A percentile compares a stretch with the other conserved stretches of the same genome.
phyloP scores from a whole-genome alignment of 257 asterid genomes.

The Scutellaria galericulata region DNA sequence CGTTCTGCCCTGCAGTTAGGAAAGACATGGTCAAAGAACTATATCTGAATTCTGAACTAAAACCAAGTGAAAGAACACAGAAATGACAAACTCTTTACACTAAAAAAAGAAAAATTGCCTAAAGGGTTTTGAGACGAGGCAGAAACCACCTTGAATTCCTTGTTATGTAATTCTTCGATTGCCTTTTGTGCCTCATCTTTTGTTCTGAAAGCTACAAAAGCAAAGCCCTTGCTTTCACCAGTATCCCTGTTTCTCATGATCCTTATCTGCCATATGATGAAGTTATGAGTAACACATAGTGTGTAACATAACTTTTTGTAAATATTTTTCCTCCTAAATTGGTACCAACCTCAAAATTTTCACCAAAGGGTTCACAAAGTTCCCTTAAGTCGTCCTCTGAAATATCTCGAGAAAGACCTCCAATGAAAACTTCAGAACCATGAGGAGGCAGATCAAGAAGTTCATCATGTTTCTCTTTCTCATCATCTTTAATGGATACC shows the following conservation, averaged over 20 bases:
- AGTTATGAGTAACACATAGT: constrained; percentile 29
- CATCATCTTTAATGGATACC: constrained; percentile 46
- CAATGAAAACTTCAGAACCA: constrained; percentile 92
- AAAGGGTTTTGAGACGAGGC: not conserved
- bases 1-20: constrained; percentile 76
- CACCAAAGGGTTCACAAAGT: constrained; percentile 81
- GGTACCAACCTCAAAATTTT: constrained; percentile 70
- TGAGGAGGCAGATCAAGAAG: constrained; percentile 92
- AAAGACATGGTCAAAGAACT: constrained; percentile 32
- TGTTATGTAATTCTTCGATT: constrained; percentile 77
- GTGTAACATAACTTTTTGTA: not conserved
- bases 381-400: constrained; percentile 82
- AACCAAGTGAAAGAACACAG: constrained; percentile 13
- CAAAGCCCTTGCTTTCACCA: constrained; percentile 97
- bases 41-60: constrained; percentile 3
- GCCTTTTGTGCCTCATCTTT: constrained; percentile 87
- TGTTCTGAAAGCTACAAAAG: constrained; percentile 87
- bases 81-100: constrained; percentile 24
- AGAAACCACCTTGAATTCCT: constrained; percentile 78
- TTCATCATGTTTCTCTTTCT: constrained; percentile 55
- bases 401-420: constrained; percentile 87
- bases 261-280: constrained; percentile 69
- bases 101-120: not conserved
- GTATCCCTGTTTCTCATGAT: constrained; percentile 89
- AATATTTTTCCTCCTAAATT: constrained; percentile 10